phyloP scores from a whole-genome alignment of 768 basidiomycete genomes.

The Boletus reticuloceps region DNA sequence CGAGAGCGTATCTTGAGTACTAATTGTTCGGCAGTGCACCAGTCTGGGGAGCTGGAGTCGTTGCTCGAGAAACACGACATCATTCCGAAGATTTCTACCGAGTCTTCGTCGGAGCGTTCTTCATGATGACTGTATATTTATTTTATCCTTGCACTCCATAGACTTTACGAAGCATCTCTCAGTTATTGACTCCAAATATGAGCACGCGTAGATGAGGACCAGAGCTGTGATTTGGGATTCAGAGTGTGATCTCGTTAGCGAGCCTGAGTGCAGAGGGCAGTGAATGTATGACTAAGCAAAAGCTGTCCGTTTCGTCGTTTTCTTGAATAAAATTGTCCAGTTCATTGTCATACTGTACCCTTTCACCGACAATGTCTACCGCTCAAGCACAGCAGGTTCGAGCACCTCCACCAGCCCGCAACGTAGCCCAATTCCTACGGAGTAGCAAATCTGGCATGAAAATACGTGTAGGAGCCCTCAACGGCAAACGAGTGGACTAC shows the following conservation, averaged over 20 bases:
- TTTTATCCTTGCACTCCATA: not conserved
- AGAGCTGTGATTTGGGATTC: not conserved
- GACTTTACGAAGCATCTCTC: not conserved
- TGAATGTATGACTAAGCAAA: slow-evolving; percentile 13
- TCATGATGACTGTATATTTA: slow-evolving; percentile 1
- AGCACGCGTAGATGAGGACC: not conserved
- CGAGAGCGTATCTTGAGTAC: not conserved
- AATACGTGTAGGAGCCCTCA: slow-evolving; percentile 83
- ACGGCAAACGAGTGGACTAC: slow-evolving; percentile 94
- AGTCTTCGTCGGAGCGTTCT: not conserved
- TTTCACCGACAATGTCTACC: slow-evolving; percentile 32
- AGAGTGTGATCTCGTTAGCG: no score
- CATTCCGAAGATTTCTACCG: slow-evolving; percentile 47
- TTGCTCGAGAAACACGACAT: slow-evolving; percentile 71
- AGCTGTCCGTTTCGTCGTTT: not conserved
- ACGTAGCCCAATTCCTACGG: slow-evolving; percentile 84
- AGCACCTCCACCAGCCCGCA: slow-evolving; percentile 77
- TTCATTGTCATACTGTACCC: not conserved
- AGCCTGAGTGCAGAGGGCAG: not conserved
- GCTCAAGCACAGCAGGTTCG: slow-evolving; percentile 69
- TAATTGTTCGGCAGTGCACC: slow-evolving; percentile 71
- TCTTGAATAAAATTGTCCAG: not conserved
- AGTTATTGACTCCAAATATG: not conserved
- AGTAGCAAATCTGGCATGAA: slow-evolving; percentile 86
- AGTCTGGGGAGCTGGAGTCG: slow-evolving; percentile 88